Evolutionary conservation across 139 green algal species (phyloP).

Genomic region (Picochlorum sp.): DNA sequence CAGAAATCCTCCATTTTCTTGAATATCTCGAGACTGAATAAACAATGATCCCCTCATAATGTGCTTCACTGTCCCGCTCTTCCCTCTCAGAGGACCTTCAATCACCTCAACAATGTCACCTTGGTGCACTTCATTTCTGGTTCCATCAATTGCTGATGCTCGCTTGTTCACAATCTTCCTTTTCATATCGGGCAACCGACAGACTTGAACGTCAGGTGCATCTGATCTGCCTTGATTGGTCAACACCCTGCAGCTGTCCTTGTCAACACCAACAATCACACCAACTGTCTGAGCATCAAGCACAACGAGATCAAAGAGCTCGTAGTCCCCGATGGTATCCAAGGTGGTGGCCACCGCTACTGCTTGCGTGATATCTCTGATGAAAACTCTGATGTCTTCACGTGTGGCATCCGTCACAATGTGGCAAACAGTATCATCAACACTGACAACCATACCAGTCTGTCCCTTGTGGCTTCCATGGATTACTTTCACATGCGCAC

Average conservation of each 20-base stretch:
- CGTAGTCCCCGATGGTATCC: slow-evolving; percentile 74
- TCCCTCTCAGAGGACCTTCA: slow-evolving; percentile 38
- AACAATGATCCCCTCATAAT: slow-evolving; percentile 68
- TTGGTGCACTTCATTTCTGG: slow-evolving; percentile 12
- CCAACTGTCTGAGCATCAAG: slow-evolving; percentile 57
- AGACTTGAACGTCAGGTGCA: slow-evolving; percentile 59
- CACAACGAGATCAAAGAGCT: slow-evolving; percentile 89
- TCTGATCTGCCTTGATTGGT: slow-evolving; percentile 54
- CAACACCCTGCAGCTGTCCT: slow-evolving; percentile 50
- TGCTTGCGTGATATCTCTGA: slow-evolving; percentile 67
- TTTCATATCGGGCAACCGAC: slow-evolving; percentile 70
- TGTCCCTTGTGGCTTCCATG: slow-evolving; percentile 69
- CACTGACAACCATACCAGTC: slow-evolving; percentile 75
- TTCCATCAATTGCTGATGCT: slow-evolving; percentile 42
- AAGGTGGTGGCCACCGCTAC: slow-evolving; percentile 31
- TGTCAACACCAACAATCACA: slow-evolving; percentile 72
- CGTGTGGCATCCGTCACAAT: slow-evolving; percentile 66
- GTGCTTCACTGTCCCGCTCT: slow-evolving; percentile 63
- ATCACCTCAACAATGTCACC: slow-evolving; percentile 51
- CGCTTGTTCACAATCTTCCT: slow-evolving; percentile 58
- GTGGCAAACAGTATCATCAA: slow-evolving; percentile 49
- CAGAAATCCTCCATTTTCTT: slow-evolving; percentile 50
- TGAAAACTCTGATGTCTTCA: slow-evolving; percentile 78
- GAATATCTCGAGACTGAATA: slow-evolving; percentile 47
- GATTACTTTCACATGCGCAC: slow-evolving; percentile 79